Evolutionary conservation across 116 monocot genomes (phyloP), one percentile per base, ranked within the genome.

Genomic region (Cymodocea nodosa): DNA sequence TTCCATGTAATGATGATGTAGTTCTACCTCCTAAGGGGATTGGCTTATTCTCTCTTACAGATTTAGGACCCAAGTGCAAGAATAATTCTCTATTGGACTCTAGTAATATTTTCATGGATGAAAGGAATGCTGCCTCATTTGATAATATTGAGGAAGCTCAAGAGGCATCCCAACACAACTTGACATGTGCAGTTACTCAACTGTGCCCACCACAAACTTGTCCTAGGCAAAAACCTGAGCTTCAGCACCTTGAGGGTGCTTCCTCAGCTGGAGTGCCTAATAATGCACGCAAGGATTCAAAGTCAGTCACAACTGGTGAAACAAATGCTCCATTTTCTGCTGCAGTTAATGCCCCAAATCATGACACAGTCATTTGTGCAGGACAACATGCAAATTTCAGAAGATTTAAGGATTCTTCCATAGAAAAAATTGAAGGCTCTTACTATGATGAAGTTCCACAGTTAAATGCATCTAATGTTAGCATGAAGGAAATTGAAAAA

Each of bases 1-100:
- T 94, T 44, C 93, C 93, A 34, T 74, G 78, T 67, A 89, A 89
- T 69, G 80, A 84, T 70, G 64, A 84, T 75, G 18, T 82, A 57
- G 12, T 66, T 71, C 35, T 77, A 50, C 77, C 81, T 44, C 15
- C 19, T n/a, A 69, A 23, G 59, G 59, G 5, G 11, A 23, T 5
- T 30, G 13, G 4, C 22, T 10, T 12, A 30, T 59, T 23, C 13
- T 59, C 25, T 30, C 8, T 11, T 13, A 59, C 25, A 59, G 22
- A 59, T 24, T 30, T 59, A 24, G 25, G 22, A 7, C 59, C 22
- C 15, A 59, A 23, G 59, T 59, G 3, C 7, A 20, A 59, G 59
- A 20, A 59, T 24, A 20, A 8, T 12, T 44, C 44, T 54, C 3
- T 54, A 54, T 16, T 20, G n/a, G 54, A 18, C 18, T 54, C 54